Evolutionary conservation across 2,329 filamentous ascomycete genomes (phyloP), one percentile per base, ranked within the genome.

Genomic region (Penicillium decumbens): DNA sequence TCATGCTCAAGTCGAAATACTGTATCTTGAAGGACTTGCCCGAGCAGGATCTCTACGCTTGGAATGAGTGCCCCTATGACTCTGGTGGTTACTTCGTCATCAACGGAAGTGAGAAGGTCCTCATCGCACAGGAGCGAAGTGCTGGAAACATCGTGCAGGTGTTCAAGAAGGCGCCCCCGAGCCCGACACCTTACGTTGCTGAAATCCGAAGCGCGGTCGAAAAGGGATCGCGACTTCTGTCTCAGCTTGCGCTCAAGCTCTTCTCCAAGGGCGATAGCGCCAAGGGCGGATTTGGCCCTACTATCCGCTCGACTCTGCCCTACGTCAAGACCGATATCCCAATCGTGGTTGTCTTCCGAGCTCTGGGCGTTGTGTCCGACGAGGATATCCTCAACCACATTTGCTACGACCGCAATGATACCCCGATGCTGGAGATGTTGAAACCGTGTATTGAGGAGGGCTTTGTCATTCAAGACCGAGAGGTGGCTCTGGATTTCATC

Each of bases 21-120:
- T 98, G 93, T 72, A 89, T 95, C 58, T 74, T 98, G 59, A 87
- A 87, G 60, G 85, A 87, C 59, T 82, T 95, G 66, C 82, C 83
- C 42, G 92, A 97, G 57, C 85, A 93, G 45, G 86, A 88, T 43
- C 79, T 98, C 1, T 97, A 95, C 68, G 80, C 88, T 41, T 85
- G 95, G 71, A 95, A 95, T 66, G 93, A 98, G 73, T 98, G 93
- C 60, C 93, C 93, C 0, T 98, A 96, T 70, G 93, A 98, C 65
- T 93, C 96, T 66, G 93, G 93, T 60, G 93, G 93, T 58, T 98
- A 98, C 73, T 98, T 98, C 67, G 89, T 98, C 63, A 98, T 98
- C 79, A 98, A 98, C 74, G 93, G 93, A 38, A 95, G 89, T 72
- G 93, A 98, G 69, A 98, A 98, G 78, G 93, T 98, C 20, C 76